phyloP scores from a whole-genome alignment of 306 rosid species.

The Cicer cuneatum region DNA sequence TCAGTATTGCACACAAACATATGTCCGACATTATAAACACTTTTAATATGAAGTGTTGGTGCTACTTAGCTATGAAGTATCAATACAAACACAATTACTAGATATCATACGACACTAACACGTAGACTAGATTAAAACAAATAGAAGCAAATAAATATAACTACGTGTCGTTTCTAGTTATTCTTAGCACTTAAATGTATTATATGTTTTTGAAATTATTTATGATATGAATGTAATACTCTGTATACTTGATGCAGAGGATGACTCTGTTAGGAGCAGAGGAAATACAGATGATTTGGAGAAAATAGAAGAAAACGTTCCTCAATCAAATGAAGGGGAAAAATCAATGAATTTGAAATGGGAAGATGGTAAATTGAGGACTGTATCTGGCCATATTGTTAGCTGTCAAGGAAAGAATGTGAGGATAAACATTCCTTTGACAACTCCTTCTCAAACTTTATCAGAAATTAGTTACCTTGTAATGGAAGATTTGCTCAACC shows the following conservation, averaged over 20 bases:
- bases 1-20: no score
- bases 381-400: constrained; percentile 64
- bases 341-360: constrained; percentile 54
- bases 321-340: constrained; percentile 49
- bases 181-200: not conserved
- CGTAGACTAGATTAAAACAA: no score
- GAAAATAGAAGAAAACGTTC: constrained; percentile 56
- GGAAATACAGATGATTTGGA: constrained; percentile 63
- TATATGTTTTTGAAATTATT: not conserved
- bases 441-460: constrained; percentile 86
- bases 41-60: no score
- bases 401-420: constrained; percentile 84
- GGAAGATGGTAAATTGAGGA: constrained; percentile 65
- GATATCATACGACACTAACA: no score
- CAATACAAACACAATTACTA: no score
- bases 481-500: constrained; percentile 81
- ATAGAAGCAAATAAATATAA: no score
- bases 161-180: not conserved
- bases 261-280: constrained; percentile 75
- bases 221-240: not conserved
- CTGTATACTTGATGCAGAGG: constrained; percentile 59
- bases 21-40: no score
- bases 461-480: constrained; percentile 87
- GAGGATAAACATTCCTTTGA: constrained; percentile 86
- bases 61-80: no score